These are phyloP conservation scores for Hammondia hammondi DNA, from an alignment of 169 alveolate genomes.

Conservation along the genomic window DNA sequence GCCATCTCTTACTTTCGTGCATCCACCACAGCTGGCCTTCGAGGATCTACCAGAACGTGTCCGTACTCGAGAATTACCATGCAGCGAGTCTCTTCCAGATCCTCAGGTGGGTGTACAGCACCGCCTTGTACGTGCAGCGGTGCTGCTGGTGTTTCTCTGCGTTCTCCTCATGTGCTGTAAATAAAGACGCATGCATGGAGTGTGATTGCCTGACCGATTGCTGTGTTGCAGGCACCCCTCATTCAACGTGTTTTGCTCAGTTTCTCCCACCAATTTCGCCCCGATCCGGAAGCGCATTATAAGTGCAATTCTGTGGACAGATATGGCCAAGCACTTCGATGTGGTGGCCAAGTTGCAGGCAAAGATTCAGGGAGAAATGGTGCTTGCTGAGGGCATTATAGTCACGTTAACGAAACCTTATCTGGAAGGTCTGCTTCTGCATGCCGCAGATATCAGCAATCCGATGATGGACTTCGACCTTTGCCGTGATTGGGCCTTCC, in stretches of 20 bases:
- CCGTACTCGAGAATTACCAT: constrained; percentile 71
- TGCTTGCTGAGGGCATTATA: constrained; percentile 30
- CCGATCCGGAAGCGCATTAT: constrained; percentile 46
- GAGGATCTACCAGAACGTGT: constrained; percentile 55
- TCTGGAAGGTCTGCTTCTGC: constrained; percentile 57
- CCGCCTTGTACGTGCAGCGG: too few species aligned
- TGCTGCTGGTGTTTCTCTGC: too few species aligned
- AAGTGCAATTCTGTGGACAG: constrained; percentile 68
- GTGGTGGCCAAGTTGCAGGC: constrained; percentile 56
- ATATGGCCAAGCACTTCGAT: constrained; percentile 73
- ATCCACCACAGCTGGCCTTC: constrained; percentile 50
- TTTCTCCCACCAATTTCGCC: background rate
- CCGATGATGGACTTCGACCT: constrained; percentile 58
- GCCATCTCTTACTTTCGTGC: too few species aligned
- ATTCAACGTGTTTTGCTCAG: background rate
- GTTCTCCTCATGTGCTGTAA: too few species aligned
- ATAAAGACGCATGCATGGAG: too few species aligned
- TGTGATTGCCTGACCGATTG: background rate
- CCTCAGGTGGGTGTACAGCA: constrained; percentile 27
- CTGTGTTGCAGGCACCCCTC: background rate
- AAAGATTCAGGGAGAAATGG: constrained; percentile 58
- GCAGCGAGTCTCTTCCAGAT: constrained; percentile 65
- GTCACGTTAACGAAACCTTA: constrained; percentile 4
- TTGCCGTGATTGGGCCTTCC: constrained; percentile 68
- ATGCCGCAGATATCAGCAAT: constrained; percentile 70